These are phyloP conservation scores for Ampelomyces quisqualis DNA, from an alignment of 2,329 filamentous ascomycete genomes.

Conservation along the genomic window DNA sequence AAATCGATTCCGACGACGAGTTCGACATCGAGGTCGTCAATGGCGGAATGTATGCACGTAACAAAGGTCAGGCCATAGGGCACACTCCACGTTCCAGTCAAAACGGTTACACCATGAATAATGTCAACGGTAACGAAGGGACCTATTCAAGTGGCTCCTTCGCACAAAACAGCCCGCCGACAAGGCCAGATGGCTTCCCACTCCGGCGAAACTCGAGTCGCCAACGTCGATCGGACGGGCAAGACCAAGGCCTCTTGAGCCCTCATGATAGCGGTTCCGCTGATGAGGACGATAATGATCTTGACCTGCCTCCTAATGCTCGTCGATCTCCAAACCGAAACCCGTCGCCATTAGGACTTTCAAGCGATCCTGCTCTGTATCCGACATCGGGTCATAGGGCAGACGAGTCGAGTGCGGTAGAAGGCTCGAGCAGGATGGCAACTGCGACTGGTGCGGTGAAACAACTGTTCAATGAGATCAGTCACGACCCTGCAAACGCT, in stretches of 20 bases:
- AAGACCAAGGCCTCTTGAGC: constrained; percentile 57
- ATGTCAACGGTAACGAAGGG: constrained; percentile 55
- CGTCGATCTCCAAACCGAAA: constrained; percentile 48
- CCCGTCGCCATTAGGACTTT: constrained; percentile 31
- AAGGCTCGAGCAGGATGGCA: constrained; percentile 46
- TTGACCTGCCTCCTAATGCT: constrained; percentile 61
- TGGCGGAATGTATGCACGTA: constrained; percentile 76
- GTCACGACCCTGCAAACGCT: constrained; percentile 84
- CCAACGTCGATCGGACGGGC: constrained; percentile 49
- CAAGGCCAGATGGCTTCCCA: constrained; percentile 46
- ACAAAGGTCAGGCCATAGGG: constrained; percentile 73
- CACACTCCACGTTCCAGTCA: constrained; percentile 64
- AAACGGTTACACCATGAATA: constrained; percentile 58
- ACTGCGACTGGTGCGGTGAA: constrained; percentile 75
- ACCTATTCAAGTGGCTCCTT: constrained; percentile 60
- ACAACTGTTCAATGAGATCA: constrained; percentile 72
- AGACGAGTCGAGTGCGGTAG: constrained; percentile 15
- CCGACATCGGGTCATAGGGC: constrained; percentile 43
- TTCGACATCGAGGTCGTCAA: constrained; percentile 83
- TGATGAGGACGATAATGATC: constrained; percentile 56
- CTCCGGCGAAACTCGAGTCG: constrained; percentile 56
- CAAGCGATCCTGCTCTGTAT: constrained; percentile 35
- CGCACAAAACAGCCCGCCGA: constrained; percentile 53
- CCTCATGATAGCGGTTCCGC: constrained; percentile 52
- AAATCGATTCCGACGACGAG: constrained; percentile 96